Conservation (phyloP, 306 rosid genomes). For the Prunus kanzakura region DNA sequence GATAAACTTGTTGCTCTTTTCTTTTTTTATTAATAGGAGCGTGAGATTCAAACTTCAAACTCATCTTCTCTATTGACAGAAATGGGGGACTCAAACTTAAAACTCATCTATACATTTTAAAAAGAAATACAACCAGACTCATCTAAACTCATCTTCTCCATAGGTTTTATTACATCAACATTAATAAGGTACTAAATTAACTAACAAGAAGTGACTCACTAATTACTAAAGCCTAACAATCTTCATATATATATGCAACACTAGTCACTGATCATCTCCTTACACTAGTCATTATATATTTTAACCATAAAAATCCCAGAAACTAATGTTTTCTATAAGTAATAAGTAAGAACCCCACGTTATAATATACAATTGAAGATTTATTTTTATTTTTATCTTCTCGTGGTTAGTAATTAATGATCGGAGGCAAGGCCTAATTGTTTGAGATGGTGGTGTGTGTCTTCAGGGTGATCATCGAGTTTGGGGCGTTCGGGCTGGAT, state of each 20-base stretch:
- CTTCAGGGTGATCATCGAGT: slow-evolving; percentile 55
- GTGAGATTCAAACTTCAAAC: too few species aligned
- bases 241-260: neutral
- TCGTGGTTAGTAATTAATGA: neutral
- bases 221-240: neutral
- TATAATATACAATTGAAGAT: neutral
- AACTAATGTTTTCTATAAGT: neutral
- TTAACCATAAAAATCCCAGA: neutral
- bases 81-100: too few species aligned
- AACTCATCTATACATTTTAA: too few species aligned
- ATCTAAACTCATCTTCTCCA: too few species aligned
- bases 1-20: too few species aligned
- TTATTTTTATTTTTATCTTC: too few species aligned
- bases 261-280: neutral
- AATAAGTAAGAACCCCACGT: neutral
- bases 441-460: slow-evolving; percentile 49
- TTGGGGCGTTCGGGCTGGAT: slow-evolving; percentile 70
- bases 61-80: too few species aligned
- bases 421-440: slow-evolving; percentile 16
- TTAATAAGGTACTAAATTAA: neutral
- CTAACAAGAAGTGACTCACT: neutral
- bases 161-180: neutral
- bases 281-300: neutral
- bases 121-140: too few species aligned
- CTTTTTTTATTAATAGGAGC: too few species aligned